A percentile compares a stretch with the other conserved stretches of the same genome.
These are phyloP conservation scores for Neoboletus magnificus DNA, from an alignment of 768 basidiomycete species.

Conservation along the genomic window DNA sequence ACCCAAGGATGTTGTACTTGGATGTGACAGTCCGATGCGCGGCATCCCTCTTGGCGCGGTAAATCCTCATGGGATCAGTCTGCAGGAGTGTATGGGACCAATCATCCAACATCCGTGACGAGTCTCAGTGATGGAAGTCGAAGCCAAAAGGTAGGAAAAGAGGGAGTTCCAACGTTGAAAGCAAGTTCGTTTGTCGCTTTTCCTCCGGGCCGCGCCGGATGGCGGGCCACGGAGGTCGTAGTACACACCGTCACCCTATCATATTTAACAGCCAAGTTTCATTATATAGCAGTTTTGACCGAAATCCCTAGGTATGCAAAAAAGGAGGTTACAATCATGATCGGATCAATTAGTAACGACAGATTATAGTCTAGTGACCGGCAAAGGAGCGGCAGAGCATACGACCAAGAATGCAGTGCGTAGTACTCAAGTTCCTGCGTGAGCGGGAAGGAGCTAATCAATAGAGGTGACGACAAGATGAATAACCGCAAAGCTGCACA, in stretches of 20 bases:
- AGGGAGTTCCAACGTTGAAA: not conserved
- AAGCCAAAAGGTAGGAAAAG: not conserved
- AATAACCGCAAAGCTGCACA: not conserved
- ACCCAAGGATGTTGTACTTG: slow-evolving; percentile 91
- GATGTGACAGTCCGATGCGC: slow-evolving; percentile 64
- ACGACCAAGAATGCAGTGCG: not conserved
- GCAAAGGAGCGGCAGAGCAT: not conserved
- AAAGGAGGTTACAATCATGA: not conserved
- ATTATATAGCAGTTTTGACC: not conserved
- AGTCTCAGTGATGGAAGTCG: not conserved
- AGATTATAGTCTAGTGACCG: not conserved
- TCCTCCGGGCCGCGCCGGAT: too few relatives aligned
- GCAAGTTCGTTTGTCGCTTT: not conserved
- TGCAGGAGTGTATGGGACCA: slow-evolving; percentile 35
- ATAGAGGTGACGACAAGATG: not conserved
- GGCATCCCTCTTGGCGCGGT: slow-evolving; percentile 75
- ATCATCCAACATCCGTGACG: slow-evolving; percentile 33
- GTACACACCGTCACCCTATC: too few relatives aligned
- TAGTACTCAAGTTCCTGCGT: not conserved
- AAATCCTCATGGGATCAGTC: slow-evolving; percentile 80
- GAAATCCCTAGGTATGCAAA: not conserved
- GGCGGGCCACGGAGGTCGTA: too few relatives aligned
- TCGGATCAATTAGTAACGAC: not conserved
- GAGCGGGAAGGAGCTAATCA: not conserved
- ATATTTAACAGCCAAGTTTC: too few relatives aligned